These are phyloP conservation scores for Manihot esculenta DNA, from an alignment of 441 rosid species.

Conservation along the genomic window DNA sequence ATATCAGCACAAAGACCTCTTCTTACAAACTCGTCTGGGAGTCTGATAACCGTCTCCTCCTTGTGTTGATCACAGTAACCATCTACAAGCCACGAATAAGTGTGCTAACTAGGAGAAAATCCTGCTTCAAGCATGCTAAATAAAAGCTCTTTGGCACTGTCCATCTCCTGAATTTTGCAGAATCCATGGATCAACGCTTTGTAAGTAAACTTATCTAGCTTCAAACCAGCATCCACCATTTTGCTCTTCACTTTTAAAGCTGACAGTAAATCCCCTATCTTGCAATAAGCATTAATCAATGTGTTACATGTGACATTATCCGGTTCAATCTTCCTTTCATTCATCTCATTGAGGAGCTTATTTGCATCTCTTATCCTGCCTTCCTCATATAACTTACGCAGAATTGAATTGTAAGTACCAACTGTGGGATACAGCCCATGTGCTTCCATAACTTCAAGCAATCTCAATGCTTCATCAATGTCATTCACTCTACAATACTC, in stretches of 20 bases:
- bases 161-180: slow-evolving; percentile 67
- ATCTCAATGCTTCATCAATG: slow-evolving; percentile 70
- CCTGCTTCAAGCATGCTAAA: slow-evolving; percentile 72
- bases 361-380: slow-evolving; percentile 87
- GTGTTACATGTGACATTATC: slow-evolving; percentile 90
- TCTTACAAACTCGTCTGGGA: slow-evolving; percentile 54
- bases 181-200: slow-evolving; percentile 85
- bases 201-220: slow-evolving; percentile 62
- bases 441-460: slow-evolving; percentile 64
- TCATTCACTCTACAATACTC: slow-evolving; percentile 80
- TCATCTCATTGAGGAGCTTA: slow-evolving; percentile 75
- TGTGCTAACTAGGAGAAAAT: slow-evolving; percentile 68
- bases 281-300: slow-evolving; percentile 83
- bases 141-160: slow-evolving; percentile 67
- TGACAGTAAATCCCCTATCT: slow-evolving; percentile 73
- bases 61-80: slow-evolving; percentile 52
- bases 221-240: slow-evolving; percentile 80
- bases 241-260: slow-evolving; percentile 79
- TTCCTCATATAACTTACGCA: slow-evolving; percentile 73
- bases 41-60: slow-evolving; percentile 45
- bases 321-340: slow-evolving; percentile 65
- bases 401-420: slow-evolving; percentile 73
- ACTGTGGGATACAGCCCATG: slow-evolving; percentile 70
- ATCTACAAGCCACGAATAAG: slow-evolving; percentile 85
- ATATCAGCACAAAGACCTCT: slow-evolving; percentile 60